Evolutionary conservation across 345 rosid species (phyloP).

Genomic region (Turritis glabra): DNA sequence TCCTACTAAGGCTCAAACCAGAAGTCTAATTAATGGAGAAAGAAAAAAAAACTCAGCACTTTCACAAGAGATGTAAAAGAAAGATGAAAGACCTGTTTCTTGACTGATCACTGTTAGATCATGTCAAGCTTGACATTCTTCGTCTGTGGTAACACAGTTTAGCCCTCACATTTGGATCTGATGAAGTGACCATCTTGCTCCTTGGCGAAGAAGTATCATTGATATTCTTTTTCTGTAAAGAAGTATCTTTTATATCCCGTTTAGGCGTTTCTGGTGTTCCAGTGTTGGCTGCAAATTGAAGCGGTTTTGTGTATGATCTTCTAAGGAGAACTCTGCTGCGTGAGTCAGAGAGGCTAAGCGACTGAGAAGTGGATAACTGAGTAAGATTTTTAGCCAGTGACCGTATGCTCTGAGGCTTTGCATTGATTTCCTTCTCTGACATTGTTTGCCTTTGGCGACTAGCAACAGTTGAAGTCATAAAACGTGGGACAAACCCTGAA

Average conservation of each 20-base stretch:
- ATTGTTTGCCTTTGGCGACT: conserved; percentile 74
- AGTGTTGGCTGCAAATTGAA: conserved; percentile 41
- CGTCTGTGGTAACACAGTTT: conserved; percentile 61
- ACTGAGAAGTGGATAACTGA: conserved; percentile 59
- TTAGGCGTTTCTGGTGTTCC: conserved; percentile 45
- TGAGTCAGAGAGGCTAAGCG: conserved; percentile 61
- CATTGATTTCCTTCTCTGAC: conserved; percentile 54
- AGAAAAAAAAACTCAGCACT: background rate
- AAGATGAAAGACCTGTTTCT: conserved; percentile 27
- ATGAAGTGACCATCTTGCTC: conserved; percentile 64
- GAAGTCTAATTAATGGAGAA: background rate
- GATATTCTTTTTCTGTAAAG: conserved; percentile 35
- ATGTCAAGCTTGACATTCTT: conserved; percentile 75
- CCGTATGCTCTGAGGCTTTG: conserved; percentile 47
- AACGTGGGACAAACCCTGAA: conserved; percentile 54
- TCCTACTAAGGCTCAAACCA: conserved; percentile 22
- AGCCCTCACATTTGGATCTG: conserved; percentile 66
- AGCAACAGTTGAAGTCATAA: conserved; percentile 86
- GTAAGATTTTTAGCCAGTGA: conserved; percentile 46
- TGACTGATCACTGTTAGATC: conserved; percentile 26
- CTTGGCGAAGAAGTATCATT: conserved; percentile 40
- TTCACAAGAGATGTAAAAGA: conserved; percentile 2
- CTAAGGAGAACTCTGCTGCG: conserved; percentile 47
- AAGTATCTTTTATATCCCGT: conserved; percentile 24
- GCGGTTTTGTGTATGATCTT: conserved; percentile 51